Evolutionary conservation across 768 basidiomycete species (phyloP).

Genomic region (Mycena metata): DNA sequence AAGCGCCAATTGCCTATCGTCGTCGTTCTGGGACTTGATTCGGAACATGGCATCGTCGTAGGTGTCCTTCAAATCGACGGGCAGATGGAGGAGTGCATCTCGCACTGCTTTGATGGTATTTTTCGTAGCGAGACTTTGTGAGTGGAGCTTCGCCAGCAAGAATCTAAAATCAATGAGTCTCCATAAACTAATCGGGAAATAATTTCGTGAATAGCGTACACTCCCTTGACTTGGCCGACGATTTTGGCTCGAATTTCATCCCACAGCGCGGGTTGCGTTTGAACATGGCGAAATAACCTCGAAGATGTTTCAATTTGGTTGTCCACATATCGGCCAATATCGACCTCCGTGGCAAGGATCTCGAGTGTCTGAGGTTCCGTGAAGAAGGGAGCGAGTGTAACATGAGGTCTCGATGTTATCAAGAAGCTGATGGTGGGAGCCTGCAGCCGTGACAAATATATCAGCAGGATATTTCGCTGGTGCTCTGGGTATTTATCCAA

Average conservation of each 20-base stretch:
- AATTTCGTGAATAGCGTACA: too few relatives aligned
- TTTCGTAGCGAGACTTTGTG: background rate
- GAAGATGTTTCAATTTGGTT: background rate
- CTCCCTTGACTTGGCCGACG: background rate
- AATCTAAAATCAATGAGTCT: background rate
- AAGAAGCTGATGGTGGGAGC: too few relatives aligned
- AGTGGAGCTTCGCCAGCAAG: background rate
- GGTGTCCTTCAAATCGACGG: background rate
- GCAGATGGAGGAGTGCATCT: background rate
- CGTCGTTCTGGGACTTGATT: background rate
- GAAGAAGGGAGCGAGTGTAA: too few relatives aligned
- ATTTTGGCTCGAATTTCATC: background rate
- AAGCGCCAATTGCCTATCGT: background rate
- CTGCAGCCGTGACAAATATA: too few relatives aligned
- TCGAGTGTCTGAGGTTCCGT: too few relatives aligned
- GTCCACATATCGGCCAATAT: conserved; percentile 1
- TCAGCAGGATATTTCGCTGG: too few relatives aligned
- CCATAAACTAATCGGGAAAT: background rate
- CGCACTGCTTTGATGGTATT: conserved; percentile 8
- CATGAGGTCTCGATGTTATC: too few relatives aligned
- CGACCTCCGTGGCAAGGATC: background rate
- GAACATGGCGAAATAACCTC: background rate
- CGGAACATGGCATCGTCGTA: too few relatives aligned
- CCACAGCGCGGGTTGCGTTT: background rate
- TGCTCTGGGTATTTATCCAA: too few relatives aligned